Percentiles rank a stretch among this genome's conserved stretches.
These are phyloP conservation scores for Trichoderma koningiopsis DNA, from an alignment of 2,329 filamentous ascomycete genomes.

Conservation along the genomic window DNA sequence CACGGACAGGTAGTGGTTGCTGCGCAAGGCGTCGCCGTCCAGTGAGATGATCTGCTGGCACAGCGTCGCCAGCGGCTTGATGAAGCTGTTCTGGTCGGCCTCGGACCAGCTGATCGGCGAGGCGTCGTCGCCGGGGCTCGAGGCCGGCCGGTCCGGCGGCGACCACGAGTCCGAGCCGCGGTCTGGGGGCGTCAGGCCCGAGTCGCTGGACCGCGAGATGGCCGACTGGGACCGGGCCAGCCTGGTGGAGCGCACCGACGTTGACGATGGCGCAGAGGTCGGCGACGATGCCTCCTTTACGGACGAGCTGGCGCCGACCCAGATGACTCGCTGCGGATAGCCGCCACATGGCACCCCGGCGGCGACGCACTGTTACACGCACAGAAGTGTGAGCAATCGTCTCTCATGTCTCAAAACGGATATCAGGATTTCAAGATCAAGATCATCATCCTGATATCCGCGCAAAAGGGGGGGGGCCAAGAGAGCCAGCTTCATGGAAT, in stretches of 20 bases:
- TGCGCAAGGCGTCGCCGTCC: slow-evolving; percentile 13
- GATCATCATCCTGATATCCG: not conserved
- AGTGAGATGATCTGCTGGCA: slow-evolving; percentile 33
- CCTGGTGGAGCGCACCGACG: not conserved
- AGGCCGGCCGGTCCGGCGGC: slow-evolving; percentile 10
- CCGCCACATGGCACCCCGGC: slow-evolving; percentile 37
- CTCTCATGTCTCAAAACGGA: not conserved
- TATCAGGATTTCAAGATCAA: not conserved
- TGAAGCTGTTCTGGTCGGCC: slow-evolving; percentile 31
- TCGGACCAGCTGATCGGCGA: slow-evolving; percentile 16
- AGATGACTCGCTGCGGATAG: slow-evolving; percentile 39
- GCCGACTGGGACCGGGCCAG: slow-evolving; percentile 9
- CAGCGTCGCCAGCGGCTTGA: slow-evolving; percentile 31
- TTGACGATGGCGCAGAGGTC: not conserved
- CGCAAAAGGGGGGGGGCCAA: not conserved
- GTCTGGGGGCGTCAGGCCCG: not conserved
- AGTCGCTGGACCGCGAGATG: slow-evolving; percentile 15
- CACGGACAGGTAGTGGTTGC: slow-evolving; percentile 24
- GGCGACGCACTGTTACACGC: slow-evolving; percentile 31
- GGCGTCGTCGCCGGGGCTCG: slow-evolving; percentile 7
- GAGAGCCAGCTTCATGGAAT: not conserved
- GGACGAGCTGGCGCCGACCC: slow-evolving; percentile 30
- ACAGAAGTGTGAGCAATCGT: slow-evolving; percentile 14
- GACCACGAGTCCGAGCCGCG: slow-evolving; percentile 12
- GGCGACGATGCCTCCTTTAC: slow-evolving; percentile 16